Conservation (phyloP, 495 filamentous ascomycete species). For the Pseudoneurospora amorphoporcata region DNA sequence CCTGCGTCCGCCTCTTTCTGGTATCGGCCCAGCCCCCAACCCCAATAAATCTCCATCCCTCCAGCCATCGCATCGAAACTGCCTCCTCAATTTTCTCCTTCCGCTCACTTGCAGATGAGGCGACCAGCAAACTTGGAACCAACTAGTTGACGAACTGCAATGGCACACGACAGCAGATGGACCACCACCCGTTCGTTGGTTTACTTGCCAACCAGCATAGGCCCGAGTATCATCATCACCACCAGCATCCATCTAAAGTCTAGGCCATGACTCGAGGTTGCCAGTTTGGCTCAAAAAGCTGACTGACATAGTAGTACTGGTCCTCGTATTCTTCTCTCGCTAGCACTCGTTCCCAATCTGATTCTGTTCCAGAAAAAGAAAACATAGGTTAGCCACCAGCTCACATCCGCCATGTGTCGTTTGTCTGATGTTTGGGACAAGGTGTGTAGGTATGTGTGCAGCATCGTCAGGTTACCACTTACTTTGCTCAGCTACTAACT, state of each 20-base stretch:
- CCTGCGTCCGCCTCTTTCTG: not conserved
- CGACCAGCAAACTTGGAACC: not conserved
- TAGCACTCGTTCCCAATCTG: slow-evolving; percentile 30
- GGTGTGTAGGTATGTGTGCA: not conserved
- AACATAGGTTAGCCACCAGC: not conserved
- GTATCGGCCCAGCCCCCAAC: not conserved
- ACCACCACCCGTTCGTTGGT: not conserved
- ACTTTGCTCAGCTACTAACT: slow-evolving; percentile 29
- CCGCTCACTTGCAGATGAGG: not conserved
- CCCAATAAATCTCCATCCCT: not conserved
- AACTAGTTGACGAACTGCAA: not conserved
- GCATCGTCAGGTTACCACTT: slow-evolving; percentile 13
- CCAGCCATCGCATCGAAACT: not conserved
- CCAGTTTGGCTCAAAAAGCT: slow-evolving; percentile 43
- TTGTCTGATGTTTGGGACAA: not conserved
- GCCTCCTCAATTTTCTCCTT: not conserved
- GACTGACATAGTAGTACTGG: slow-evolving; percentile 42
- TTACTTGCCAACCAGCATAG: not conserved
- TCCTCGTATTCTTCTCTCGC: slow-evolving; percentile 30
- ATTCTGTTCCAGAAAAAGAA: slow-evolving; percentile 16
- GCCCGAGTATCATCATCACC: not conserved
- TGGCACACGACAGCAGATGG: not conserved
- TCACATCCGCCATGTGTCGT: not conserved
- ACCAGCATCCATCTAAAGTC: not conserved
- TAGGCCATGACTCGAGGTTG: slow-evolving; percentile 33